Evolutionary conservation across 2,329 filamentous ascomycete species (phyloP).

Genomic region (Hypoxylon sp.): DNA sequence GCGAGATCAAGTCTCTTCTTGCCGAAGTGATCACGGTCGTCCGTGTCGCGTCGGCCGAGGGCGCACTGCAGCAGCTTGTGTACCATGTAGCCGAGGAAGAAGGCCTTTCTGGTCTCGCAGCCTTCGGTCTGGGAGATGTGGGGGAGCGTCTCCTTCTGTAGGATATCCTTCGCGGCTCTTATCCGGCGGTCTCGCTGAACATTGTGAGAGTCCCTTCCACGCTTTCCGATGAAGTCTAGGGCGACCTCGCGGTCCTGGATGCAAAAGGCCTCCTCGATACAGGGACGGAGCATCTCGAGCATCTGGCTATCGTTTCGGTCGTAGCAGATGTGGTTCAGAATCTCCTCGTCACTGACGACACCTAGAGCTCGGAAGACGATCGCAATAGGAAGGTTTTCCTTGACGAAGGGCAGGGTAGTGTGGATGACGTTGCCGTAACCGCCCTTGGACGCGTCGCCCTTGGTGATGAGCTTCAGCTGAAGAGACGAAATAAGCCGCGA

Average conservation of each 20-base stretch:
- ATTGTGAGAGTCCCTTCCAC: conserved; percentile 79
- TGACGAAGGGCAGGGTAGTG: conserved; percentile 91
- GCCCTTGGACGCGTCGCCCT: conserved; percentile 80
- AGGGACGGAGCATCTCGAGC: conserved; percentile 96
- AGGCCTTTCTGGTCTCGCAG: conserved; percentile 94
- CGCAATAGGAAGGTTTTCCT: conserved; percentile 89
- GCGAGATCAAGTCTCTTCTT: conserved; percentile 98
- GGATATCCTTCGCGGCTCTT: conserved; percentile 88
- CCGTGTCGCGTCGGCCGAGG: conserved; percentile 89
- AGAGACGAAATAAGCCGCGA: conserved; percentile 93
- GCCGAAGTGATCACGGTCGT: conserved; percentile 98
- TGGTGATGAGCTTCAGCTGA: conserved; percentile 87
- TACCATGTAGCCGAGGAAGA: conserved; percentile 99
- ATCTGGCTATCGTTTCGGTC: conserved; percentile 95
- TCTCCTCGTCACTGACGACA: conserved; percentile 96
- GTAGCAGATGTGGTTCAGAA: conserved; percentile 96
- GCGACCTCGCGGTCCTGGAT: conserved; percentile 96
- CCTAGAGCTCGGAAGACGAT: conserved; percentile 96
- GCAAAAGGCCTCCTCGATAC: conserved; percentile 94
- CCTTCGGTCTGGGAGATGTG: conserved; percentile 96
- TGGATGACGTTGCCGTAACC: conserved; percentile 88
- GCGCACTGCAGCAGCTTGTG: conserved; percentile 94
- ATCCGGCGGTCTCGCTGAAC: conserved; percentile 85
- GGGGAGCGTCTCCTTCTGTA: conserved; percentile 95
- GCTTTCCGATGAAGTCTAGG: conserved; percentile 93